These are phyloP conservation scores for Vaccinium myrtillus DNA, from an alignment of 148 eudicot genomes.

Conservation along the genomic window DNA sequence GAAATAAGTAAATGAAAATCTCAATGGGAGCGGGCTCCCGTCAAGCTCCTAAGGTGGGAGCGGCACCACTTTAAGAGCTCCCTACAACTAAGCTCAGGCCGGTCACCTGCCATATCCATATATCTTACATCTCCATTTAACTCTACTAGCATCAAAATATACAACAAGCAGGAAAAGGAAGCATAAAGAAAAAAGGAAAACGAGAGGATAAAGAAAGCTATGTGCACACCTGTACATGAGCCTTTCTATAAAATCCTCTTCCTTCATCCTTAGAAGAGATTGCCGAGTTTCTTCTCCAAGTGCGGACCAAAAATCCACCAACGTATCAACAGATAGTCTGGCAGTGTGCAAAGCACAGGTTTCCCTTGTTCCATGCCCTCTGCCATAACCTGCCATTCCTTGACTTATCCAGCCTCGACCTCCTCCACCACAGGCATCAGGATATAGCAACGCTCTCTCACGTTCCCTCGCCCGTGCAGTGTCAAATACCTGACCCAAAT, in stretches of 20 bases:
- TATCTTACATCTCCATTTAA: neutral
- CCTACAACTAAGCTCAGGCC: no score
- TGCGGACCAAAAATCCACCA: conserved; percentile 99
- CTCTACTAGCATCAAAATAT: neutral
- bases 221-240: conserved; percentile 82
- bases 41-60: no score
- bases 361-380: conserved; percentile 95
- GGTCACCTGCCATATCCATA: neutral
- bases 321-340: conserved; percentile 88
- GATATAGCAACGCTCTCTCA: conserved; percentile 89
- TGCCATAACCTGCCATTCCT: conserved; percentile 78
- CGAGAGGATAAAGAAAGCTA: neutral
- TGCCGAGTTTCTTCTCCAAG: conserved; percentile 93
- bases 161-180: neutral
- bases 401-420: conserved; percentile 98
- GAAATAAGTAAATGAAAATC: no score
- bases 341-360: conserved; percentile 98
- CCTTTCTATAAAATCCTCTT: conserved; percentile 96
- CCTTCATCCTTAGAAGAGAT: conserved; percentile 92
- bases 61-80: no score
- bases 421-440: conserved; percentile 99
- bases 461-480: conserved; percentile 91
- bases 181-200: neutral
- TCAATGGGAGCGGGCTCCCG: no score
- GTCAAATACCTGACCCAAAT: conserved; percentile 78